A percentile compares a stretch with the other conserved stretches of the same genome.
Conservation (phyloP, 1,284 basidiomycete species). For the Apiotrichum montevideense region DNA sequence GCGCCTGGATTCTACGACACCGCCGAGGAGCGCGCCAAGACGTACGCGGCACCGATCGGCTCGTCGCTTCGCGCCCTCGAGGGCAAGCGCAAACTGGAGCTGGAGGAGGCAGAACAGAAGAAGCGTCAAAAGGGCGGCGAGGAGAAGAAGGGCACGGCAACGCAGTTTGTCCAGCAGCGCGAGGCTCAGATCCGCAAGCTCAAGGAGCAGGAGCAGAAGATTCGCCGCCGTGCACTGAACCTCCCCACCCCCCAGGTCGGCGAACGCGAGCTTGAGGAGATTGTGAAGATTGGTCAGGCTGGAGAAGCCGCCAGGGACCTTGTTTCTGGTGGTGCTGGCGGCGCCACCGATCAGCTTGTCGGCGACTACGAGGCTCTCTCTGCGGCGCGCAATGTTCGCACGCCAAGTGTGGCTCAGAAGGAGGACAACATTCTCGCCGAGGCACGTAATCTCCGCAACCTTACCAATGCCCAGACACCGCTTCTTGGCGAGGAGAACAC, state of each 20-base stretch:
- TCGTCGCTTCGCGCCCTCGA: constrained; percentile 81
- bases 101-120: constrained; percentile 76
- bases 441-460: constrained; percentile 87
- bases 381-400: constrained; percentile 80
- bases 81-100: constrained; percentile 70
- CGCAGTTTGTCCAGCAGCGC: constrained; percentile 85
- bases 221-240: constrained; percentile 75
- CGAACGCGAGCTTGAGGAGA: constrained; percentile 93
- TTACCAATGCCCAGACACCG: constrained; percentile 88
- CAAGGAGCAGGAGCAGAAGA: constrained; percentile 93
- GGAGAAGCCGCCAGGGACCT: constrained; percentile 81
- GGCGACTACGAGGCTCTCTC: constrained; percentile 80
- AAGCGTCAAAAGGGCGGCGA: constrained; percentile 63
- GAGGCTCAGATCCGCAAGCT: constrained; percentile 96
- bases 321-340: constrained; percentile 63
- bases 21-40: constrained; percentile 84
- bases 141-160: constrained; percentile 61
- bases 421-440: constrained; percentile 92
- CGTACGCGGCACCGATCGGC: constrained; percentile 80
- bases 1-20: constrained; percentile 97
- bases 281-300: constrained; percentile 94
- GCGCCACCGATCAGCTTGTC: constrained; percentile 76
- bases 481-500: constrained; percentile 95
- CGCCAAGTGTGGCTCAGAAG: constrained; percentile 72
- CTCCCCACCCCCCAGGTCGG: constrained; percentile 90